These are phyloP conservation scores for Lasiosphaeria miniovina DNA, from an alignment of 495 filamentous ascomycete species.

Conservation along the genomic window DNA sequence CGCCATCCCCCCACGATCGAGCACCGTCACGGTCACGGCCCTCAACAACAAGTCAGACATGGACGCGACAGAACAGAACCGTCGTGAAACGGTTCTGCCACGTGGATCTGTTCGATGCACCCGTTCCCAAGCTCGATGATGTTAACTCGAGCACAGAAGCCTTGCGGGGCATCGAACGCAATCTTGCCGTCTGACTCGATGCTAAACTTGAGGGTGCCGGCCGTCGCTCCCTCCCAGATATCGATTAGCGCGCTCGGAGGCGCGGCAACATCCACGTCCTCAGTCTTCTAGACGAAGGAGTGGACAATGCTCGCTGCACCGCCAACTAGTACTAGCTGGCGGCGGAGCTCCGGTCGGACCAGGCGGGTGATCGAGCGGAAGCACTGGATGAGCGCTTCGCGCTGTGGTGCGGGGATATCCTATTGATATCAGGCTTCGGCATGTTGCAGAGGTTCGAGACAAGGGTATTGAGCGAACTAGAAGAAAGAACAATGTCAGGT, in stretches of 20 bases:
- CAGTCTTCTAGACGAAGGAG: slow-evolving; percentile 1
- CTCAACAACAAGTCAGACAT: slow-evolving; percentile 18
- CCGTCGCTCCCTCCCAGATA: slow-evolving; percentile 13
- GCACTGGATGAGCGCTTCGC: background rate
- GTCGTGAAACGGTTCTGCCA: slow-evolving; percentile 13
- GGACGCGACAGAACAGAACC: slow-evolving; percentile 24
- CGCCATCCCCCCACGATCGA: slow-evolving; percentile 21
- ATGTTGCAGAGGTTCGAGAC: background rate
- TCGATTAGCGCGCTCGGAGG: slow-evolving; percentile 13
- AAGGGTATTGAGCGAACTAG: background rate
- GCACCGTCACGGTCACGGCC: slow-evolving; percentile 21
- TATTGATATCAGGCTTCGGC: background rate
- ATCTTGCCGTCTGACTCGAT: slow-evolving; percentile 21
- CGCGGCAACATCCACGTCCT: slow-evolving; percentile 18
- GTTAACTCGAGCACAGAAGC: slow-evolving; percentile 18
- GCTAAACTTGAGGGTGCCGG: slow-evolving; percentile 13
- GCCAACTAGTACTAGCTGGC: background rate
- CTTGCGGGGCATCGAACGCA: slow-evolving; percentile 21
- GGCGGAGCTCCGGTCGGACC: background rate
- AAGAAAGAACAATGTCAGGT: too few species aligned
- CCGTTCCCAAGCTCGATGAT: slow-evolving; percentile 18
- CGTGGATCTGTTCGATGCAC: slow-evolving; percentile 22
- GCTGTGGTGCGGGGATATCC: background rate
- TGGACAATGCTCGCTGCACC: background rate
- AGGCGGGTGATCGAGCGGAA: background rate